Conservation (phyloP, 2,329 filamentous ascomycete species). For the Cytospora piceae region DNA sequence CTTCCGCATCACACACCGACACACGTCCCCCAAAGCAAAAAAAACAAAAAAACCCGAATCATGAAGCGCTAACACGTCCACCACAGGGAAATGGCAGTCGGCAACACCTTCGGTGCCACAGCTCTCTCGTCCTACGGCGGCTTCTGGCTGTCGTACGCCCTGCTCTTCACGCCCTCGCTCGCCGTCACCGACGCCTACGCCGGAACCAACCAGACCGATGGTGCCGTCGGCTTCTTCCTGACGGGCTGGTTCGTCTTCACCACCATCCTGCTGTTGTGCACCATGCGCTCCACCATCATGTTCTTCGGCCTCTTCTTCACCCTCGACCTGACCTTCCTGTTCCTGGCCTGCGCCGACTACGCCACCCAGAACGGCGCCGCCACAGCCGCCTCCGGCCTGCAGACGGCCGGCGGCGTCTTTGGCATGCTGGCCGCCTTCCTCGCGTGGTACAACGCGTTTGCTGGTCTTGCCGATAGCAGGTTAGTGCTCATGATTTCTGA, state of each 20-base stretch:
- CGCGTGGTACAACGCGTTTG: constrained; percentile 86
- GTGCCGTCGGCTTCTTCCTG: constrained; percentile 75
- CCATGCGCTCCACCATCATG: constrained; percentile 74
- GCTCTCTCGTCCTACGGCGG: constrained; percentile 81
- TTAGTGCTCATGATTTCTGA: constrained; percentile 41
- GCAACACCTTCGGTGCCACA: constrained; percentile 84
- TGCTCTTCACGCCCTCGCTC: constrained; percentile 67
- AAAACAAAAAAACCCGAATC: too few species aligned
- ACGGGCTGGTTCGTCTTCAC: constrained; percentile 87
- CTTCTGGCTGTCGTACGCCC: constrained; percentile 79
- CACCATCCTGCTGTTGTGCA: constrained; percentile 72
- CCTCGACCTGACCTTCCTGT: constrained; percentile 75
- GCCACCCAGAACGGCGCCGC: constrained; percentile 56
- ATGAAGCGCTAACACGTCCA: constrained; percentile 16
- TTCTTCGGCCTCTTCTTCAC: constrained; percentile 80
- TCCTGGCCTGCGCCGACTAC: constrained; percentile 68
- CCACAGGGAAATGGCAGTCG: constrained; percentile 81
- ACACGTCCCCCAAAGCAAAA: neutral
- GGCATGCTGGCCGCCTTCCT: constrained; percentile 80
- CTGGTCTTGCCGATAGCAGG: constrained; percentile 76
- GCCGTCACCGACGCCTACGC: constrained; percentile 50
- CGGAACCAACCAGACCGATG: constrained; percentile 52
- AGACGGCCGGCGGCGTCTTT: constrained; percentile 76
- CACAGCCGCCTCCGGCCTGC: constrained; percentile 52
- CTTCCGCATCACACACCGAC: neutral